Conservation (phyloP, 257 asterid species). For the Phtheirospermum japonicum region DNA sequence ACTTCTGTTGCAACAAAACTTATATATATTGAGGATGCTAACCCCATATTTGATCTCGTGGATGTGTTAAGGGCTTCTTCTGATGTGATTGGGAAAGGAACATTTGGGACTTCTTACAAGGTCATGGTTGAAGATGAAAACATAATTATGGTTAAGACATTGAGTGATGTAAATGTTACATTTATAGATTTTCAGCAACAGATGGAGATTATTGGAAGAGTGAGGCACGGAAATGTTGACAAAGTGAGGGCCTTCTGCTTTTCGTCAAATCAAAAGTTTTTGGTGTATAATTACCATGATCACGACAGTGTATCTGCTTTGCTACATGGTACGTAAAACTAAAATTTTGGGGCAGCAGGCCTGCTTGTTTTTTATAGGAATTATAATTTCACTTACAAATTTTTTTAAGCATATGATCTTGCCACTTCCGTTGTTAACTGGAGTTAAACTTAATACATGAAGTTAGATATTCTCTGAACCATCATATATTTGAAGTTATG, state of each 20-base stretch:
- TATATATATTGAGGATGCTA: background rate
- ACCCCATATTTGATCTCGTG: conserved; percentile 1
- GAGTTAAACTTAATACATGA: background rate
- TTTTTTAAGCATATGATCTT: no score
- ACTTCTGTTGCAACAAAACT: background rate
- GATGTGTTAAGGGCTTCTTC: conserved; percentile 25
- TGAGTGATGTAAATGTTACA: conserved; percentile 1
- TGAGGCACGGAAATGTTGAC: conserved; percentile 29
- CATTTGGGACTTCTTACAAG: conserved; percentile 25
- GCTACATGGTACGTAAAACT: conserved; percentile 24
- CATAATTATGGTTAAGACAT: conserved; percentile 21
- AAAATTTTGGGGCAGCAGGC: background rate
- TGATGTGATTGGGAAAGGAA: conserved; percentile 27
- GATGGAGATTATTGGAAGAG: conserved; percentile 23
- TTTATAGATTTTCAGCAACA: conserved; percentile 19
- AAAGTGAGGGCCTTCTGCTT: conserved; percentile 26
- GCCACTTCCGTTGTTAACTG: no score
- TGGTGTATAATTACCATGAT: conserved; percentile 27
- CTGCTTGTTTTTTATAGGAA: no score
- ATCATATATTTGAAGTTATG: background rate
- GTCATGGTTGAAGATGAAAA: conserved; percentile 8
- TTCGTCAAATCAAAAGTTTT: conserved; percentile 26
- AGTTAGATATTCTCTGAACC: no score
- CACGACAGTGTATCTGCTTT: conserved; percentile 26
- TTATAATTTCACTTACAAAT: no score